Evolutionary conservation across 192 early-diverging fungal genomes (phyloP).

Genomic region (Lobosporangium transversale): DNA sequence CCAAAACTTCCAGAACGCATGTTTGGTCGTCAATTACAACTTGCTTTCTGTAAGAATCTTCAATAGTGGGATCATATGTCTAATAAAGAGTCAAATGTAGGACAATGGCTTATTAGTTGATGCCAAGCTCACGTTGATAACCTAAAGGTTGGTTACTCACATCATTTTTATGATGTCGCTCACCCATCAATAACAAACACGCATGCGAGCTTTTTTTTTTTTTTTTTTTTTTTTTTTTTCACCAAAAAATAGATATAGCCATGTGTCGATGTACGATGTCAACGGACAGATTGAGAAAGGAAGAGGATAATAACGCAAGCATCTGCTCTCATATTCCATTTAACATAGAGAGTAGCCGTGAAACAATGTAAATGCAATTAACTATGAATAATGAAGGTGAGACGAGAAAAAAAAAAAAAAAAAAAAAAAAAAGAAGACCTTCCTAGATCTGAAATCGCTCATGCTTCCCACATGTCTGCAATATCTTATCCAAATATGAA

Average conservation of each 20-base stretch:
- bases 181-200: not conserved
- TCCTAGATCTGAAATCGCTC: not conserved
- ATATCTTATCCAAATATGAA: too few relatives aligned
- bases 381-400: not conserved
- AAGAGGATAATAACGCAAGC: not conserved
- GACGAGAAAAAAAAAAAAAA: not conserved
- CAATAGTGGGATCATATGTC: constrained; percentile 99
- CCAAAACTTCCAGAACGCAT: constrained; percentile 96
- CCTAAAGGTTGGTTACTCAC: too few relatives aligned
- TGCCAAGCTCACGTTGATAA: too few relatives aligned
- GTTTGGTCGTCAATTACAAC: constrained; percentile 97
- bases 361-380: constrained; percentile 7
- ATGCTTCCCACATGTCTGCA: too few relatives aligned
- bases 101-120: not conserved
- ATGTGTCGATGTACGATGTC: too few relatives aligned
- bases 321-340: constrained; percentile 17
- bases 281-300: not conserved
- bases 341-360: not conserved
- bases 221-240: too few relatives aligned
- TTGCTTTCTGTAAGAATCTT: constrained; percentile 98
- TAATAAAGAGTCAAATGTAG: constrained; percentile 31
- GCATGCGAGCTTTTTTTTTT: not conserved
- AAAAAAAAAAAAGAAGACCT: not conserved
- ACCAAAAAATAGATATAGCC: too few relatives aligned
- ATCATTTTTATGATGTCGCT: too few relatives aligned